A percentile compares a stretch with the other conserved stretches of the same genome.
phyloP scores from a whole-genome alignment of 306 rosid genomes.

The Pterocarpus santalinus region DNA sequence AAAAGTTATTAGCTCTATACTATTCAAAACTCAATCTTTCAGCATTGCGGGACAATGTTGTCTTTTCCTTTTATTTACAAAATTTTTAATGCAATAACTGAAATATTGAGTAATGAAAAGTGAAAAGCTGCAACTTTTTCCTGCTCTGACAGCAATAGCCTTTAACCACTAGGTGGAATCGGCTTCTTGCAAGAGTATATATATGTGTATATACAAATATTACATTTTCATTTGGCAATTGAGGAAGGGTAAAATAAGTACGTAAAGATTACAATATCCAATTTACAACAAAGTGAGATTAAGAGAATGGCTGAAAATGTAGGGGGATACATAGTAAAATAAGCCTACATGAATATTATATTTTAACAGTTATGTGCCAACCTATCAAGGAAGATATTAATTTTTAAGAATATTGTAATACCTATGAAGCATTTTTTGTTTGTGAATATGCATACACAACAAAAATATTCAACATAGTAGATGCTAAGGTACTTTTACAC shows the following conservation, averaged over 20 bases:
- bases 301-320: no score
- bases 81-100: neutral
- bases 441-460: neutral
- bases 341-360: no score
- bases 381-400: neutral
- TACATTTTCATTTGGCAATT: no score
- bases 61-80: neutral
- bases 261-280: no score
- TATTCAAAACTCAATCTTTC: neutral
- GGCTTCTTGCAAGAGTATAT: neutral
- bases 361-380: neutral
- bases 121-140: neutral
- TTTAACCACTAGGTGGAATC: neutral
- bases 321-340: no score
- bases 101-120: neutral
- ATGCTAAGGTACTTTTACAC: conserved; percentile 37
- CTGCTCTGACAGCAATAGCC: neutral
- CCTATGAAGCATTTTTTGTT: conserved; percentile 8
- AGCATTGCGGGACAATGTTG: neutral
- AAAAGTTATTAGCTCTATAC: neutral
- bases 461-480: neutral
- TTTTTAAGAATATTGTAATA: neutral
- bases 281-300: no score
- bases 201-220: no score
- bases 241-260: no score